phyloP scores from a whole-genome alignment of 2,329 filamentous ascomycete species.

The Nannizzia gypsea region DNA sequence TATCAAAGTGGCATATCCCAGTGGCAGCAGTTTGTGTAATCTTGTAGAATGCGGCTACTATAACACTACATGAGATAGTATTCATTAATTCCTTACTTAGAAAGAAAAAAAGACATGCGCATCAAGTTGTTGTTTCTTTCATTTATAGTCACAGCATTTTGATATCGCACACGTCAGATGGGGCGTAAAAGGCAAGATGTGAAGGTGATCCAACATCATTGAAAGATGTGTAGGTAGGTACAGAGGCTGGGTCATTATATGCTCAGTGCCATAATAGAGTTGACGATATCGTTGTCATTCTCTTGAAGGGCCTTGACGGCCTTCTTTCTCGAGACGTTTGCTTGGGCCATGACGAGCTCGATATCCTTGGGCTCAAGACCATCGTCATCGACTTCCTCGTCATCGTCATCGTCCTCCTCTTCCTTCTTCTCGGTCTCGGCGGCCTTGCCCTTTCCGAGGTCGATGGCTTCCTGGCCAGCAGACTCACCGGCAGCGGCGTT shows the following conservation, averaged over 20 bases:
- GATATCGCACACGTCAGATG: not conserved
- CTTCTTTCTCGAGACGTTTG: slow-evolving; percentile 93
- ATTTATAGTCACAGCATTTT: not conserved
- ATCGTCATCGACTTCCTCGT: slow-evolving; percentile 86
- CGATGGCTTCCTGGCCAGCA: slow-evolving; percentile 46
- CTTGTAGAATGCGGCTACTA: too few species aligned
- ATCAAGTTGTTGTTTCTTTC: not conserved
- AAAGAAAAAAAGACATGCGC: not conserved
- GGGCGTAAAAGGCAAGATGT: not conserved
- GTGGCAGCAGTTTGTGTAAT: not conserved
- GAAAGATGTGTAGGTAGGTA: not conserved
- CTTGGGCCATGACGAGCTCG: slow-evolving; percentile 97
- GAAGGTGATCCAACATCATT: not conserved
- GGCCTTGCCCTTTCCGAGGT: slow-evolving; percentile 53
- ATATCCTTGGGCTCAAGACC: slow-evolving; percentile 99
- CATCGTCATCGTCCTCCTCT: slow-evolving; percentile 80
- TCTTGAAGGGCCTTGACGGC: slow-evolving; percentile 91
- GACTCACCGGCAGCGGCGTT: slow-evolving; percentile 47
- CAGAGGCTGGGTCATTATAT: slow-evolving; percentile 40
- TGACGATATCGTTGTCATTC: slow-evolving; percentile 99
- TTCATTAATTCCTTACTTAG: not conserved
- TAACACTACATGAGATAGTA: too few species aligned
- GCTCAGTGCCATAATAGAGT: slow-evolving; percentile 98
- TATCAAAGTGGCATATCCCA: not conserved
- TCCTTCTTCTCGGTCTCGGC: slow-evolving; percentile 50